Base-by-base conservation (phyloP, 1,284 basidiomycete species). In the Tranzscheliella williamsii region DNA sequence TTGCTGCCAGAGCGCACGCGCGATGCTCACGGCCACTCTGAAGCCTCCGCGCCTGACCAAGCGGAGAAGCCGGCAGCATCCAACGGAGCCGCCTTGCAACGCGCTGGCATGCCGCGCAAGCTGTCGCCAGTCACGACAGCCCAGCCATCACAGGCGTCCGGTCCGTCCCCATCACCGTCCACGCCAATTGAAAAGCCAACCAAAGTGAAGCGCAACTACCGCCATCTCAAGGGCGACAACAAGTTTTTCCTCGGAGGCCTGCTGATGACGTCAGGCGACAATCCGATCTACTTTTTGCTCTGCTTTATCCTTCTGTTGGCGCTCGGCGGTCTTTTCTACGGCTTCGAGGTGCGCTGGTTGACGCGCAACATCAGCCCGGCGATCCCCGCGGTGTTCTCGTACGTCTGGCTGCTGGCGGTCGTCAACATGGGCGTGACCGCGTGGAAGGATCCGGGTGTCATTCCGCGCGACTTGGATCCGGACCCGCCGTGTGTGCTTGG, bases 381-480 rank as follows among this genome's bases (percentile, higher is more conserved):
- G 20, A 29, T 66, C 12, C 37, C 70, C 8, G 57, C 71, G 21
- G 18, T 76, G 15, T 67, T 70, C 31, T 41, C 50, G 2, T 77
- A 73, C 46, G 37, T 72, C 18, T 74, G 47, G 45, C 43, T 70
- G 11, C 61, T 49, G 24, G 46, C 62, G 1, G 23, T 64, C 15
- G 62, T 57, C 29, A 66, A 63, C 21, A 74, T 77, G 75, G 31
- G 61, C 24, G 63, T 70, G 18, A 72, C 74, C 2, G 68, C 73
- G 5, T 67, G 66, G 23, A 44, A 53, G 15, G 75, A 78, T 36
- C 76, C 76, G 0, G 76, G 76, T 16, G 58, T 78, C 37, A 29
- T 78, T 3, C 76, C 75, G 15, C 64, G 76, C 11, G 42, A 55
- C 16, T 41, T 78, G 2, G 76, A 77, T 36, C 64, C 72, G 4